These are phyloP conservation scores for Schizochytrium sp. DNA, from an alignment of 108 stramenopile species.

Conservation along the genomic window DNA sequence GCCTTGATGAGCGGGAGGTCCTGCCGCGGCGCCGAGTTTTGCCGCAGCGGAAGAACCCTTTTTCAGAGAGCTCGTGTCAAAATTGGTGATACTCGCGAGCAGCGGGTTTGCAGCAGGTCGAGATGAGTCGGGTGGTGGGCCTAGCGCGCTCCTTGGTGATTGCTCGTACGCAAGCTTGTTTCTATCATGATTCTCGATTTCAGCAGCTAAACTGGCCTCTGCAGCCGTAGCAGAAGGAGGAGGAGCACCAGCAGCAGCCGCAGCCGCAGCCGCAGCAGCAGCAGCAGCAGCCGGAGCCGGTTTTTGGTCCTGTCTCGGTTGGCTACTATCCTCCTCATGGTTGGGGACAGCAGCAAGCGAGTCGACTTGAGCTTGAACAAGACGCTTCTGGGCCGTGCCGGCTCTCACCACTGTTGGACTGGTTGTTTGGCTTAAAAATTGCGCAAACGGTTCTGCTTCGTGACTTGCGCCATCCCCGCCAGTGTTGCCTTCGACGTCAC, in stretches of 20 bases:
- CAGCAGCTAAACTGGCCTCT: too few species aligned
- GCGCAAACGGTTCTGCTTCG: not conserved
- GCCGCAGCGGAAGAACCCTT: too few species aligned
- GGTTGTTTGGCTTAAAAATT: not conserved
- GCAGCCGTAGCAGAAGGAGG: too few species aligned
- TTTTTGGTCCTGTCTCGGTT: too few species aligned
- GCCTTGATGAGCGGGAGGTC: too few species aligned
- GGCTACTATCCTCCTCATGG: too few species aligned
- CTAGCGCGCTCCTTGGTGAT: not conserved
- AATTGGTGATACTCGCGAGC: not conserved
- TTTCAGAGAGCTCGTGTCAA: not conserved
- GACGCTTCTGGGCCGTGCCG: not conserved
- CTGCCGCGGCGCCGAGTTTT: too few species aligned
- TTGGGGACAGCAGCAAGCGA: not conserved
- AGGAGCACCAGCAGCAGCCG: too few species aligned
- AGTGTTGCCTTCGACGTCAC: not conserved
- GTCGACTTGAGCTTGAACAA: not conserved
- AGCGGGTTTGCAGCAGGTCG: not conserved
- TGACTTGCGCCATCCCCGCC: too few species aligned
- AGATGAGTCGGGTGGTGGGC: not conserved
- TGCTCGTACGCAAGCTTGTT: not conserved
- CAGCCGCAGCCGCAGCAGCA: too few species aligned
- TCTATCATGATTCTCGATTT: not conserved
- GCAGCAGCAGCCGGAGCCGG: too few species aligned
- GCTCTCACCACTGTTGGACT: not conserved